phyloP scores from a whole-genome alignment of 768 basidiomycete species.

The Naganishia randhawae region DNA sequence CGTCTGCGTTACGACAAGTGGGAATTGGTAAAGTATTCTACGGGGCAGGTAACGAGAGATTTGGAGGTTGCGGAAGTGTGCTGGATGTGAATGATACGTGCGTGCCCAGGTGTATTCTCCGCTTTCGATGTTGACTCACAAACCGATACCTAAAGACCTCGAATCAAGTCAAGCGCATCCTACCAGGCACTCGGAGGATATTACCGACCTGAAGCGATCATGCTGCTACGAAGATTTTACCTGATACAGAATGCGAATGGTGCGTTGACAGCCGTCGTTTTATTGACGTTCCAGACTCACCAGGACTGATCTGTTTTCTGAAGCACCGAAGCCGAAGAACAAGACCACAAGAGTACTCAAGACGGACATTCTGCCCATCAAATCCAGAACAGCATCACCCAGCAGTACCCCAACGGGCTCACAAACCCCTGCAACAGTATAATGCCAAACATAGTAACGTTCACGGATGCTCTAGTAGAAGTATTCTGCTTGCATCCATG shows the following conservation, averaged over 20 bases:
- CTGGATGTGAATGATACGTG: conserved; percentile 76
- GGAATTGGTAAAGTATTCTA: conserved; percentile 87
- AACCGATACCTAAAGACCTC: conserved; percentile 1
- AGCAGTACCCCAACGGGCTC: neutral
- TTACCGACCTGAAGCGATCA: conserved; percentile 75
- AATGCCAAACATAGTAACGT: too few relatives aligned
- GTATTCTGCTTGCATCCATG: too few relatives aligned
- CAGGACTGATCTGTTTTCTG: neutral
- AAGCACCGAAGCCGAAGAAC: conserved; percentile 85
- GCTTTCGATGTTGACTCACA: neutral
- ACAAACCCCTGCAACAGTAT: neutral
- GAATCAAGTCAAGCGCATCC: conserved; percentile 10
- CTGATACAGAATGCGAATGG: conserved; percentile 90
- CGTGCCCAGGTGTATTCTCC: conserved; percentile 26
- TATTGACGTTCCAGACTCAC: conserved; percentile 2
- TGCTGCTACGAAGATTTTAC: conserved; percentile 81
- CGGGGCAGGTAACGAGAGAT: conserved; percentile 91
- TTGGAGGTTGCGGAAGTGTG: conserved; percentile 95
- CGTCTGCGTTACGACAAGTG: conserved; percentile 86
- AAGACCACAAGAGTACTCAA: conserved; percentile 82
- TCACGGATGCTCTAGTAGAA: too few relatives aligned
- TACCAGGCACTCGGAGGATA: conserved; percentile 75
- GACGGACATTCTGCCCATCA: conserved; percentile 55
- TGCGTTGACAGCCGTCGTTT: conserved; percentile 50
- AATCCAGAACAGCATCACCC: conserved; percentile 17